These are phyloP conservation scores for Cyamopsis tetragonoloba DNA, from an alignment of 306 rosid species.

Conservation along the genomic window DNA sequence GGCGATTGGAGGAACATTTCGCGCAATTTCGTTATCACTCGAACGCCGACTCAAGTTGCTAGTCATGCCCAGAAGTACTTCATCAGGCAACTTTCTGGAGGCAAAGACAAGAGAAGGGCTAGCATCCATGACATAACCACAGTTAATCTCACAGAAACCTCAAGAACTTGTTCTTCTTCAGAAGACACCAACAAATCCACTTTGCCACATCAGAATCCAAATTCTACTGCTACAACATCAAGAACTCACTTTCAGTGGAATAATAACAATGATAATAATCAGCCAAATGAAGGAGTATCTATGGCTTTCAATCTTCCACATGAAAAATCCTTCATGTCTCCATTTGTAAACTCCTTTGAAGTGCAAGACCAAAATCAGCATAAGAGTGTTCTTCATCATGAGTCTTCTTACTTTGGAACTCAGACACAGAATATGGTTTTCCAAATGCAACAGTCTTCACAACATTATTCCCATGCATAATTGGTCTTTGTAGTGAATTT, in stretches of 20 bases:
- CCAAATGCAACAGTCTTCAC: slow-evolving; percentile 63
- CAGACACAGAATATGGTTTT: slow-evolving; percentile 63
- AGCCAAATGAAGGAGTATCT: slow-evolving; percentile 38
- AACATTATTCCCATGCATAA: slow-evolving; percentile 46
- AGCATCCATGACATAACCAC: slow-evolving; percentile 99
- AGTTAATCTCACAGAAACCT: slow-evolving; percentile 61
- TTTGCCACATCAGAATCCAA: slow-evolving; percentile 44
- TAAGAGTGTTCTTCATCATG: slow-evolving; percentile 40
- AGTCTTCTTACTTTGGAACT: slow-evolving; percentile 56
- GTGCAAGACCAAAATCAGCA: slow-evolving; percentile 49
- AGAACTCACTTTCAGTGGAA: slow-evolving; percentile 63
- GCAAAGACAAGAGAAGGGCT: slow-evolving; percentile 90
- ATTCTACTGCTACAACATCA: slow-evolving; percentile 16
- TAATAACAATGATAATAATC: too few relatives aligned
- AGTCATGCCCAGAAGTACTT: slow-evolving; percentile 98
- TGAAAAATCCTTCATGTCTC: slow-evolving; percentile 46
- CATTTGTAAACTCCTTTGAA: slow-evolving; percentile 52
- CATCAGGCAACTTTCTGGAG: slow-evolving; percentile 83
- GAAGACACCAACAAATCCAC: slow-evolving; percentile 33
- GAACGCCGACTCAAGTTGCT: slow-evolving; percentile 95
- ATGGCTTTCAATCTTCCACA: slow-evolving; percentile 43
- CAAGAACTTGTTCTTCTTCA: slow-evolving; percentile 34
- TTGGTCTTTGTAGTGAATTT: slow-evolving; percentile 12
- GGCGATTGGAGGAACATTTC: slow-evolving; percentile 99
- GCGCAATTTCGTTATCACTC: slow-evolving; percentile 64